Percentiles rank a stretch among this genome's conserved stretches.
Evolutionary conservation across 495 filamentous ascomycete species (phyloP).

Genomic region (Aspergillus wentii): DNA sequence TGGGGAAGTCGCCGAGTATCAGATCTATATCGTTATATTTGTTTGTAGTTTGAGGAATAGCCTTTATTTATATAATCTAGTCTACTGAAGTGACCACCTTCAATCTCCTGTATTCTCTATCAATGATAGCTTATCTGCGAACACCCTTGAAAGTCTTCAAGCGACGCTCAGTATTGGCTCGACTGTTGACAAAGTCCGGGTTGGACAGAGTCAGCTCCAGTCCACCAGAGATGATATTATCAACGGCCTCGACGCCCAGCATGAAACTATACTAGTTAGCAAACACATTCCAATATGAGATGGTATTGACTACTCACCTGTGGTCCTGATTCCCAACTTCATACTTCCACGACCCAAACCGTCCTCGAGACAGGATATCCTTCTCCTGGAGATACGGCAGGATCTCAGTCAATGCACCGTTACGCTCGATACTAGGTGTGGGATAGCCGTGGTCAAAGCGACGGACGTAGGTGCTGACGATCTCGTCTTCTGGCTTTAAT

Average conservation of each 20-base stretch:
- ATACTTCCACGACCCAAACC: conserved; percentile 88
- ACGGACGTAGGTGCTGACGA: conserved; percentile 87
- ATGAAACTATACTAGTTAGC: conserved; percentile 59
- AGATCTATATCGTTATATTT: no score
- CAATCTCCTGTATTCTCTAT: no score
- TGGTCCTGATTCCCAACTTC: conserved; percentile 88
- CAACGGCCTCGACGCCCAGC: conserved; percentile 84
- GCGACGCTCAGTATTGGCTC: conserved; percentile 71
- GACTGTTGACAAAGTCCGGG: conserved; percentile 83
- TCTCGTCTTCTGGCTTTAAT: conserved; percentile 74
- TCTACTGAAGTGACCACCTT: no score
- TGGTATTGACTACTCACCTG: conserved; percentile 5
- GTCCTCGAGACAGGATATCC: conserved; percentile 82
- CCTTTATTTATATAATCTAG: no score
- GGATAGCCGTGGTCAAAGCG: conserved; percentile 92
- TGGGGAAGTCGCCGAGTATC: no score
- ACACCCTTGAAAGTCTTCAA: conserved; percentile 29
- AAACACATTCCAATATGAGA: background rate
- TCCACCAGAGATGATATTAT: conserved; percentile 76
- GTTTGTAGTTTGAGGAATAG: no score
- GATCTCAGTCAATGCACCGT: conserved; percentile 74
- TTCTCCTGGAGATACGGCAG: conserved; percentile 74
- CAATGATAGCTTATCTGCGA: background rate
- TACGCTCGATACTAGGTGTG: conserved; percentile 79
- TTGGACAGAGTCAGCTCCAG: conserved; percentile 87